Percentiles rank a stretch among this genome's conserved stretches.
Evolutionary conservation across 2,329 filamentous ascomycete species (phyloP).

Genomic region (Colletotrichum endophyticum): DNA sequence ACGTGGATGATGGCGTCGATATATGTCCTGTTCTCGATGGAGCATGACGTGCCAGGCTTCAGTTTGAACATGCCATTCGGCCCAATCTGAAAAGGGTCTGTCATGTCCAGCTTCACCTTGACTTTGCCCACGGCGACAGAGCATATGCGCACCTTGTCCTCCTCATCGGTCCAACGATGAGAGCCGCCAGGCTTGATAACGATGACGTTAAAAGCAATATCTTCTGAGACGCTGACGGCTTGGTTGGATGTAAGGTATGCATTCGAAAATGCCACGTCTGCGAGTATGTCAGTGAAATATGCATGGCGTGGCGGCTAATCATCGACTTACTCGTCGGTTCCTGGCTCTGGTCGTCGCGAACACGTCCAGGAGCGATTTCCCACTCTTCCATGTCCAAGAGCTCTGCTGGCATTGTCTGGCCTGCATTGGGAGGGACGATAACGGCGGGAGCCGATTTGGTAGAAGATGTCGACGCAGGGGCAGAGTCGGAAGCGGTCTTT

Average conservation of each 20-base stretch:
- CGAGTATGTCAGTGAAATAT: not conserved
- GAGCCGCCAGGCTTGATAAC: slow-evolving; percentile 42
- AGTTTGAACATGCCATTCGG: slow-evolving; percentile 50
- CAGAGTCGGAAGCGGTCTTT: not conserved
- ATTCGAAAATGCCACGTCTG: slow-evolving; percentile 50
- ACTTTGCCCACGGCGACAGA: slow-evolving; percentile 47
- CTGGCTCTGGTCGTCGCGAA: slow-evolving; percentile 29
- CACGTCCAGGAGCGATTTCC: slow-evolving; percentile 50
- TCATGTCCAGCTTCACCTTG: slow-evolving; percentile 37
- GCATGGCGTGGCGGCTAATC: too few relatives aligned
- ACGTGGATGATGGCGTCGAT: slow-evolving; percentile 48
- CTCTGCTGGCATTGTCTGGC: not conserved
- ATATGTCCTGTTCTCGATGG: slow-evolving; percentile 48
- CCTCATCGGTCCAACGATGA: slow-evolving; percentile 32
- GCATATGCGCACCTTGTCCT: slow-evolving; percentile 39
- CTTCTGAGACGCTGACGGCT: slow-evolving; percentile 38
- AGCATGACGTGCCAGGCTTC: slow-evolving; percentile 39
- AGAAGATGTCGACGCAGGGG: not conserved
- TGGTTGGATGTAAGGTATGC: slow-evolving; percentile 42
- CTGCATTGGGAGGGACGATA: not conserved
- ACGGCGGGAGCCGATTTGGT: not conserved
- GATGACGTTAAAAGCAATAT: slow-evolving; percentile 45
- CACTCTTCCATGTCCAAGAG: slow-evolving; percentile 44
- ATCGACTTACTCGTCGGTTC: slow-evolving; percentile 38
- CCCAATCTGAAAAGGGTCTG: slow-evolving; percentile 44